phyloP scores from a whole-genome alignment of 805 yeast genomes.

The Metschnikowia matae region DNA sequence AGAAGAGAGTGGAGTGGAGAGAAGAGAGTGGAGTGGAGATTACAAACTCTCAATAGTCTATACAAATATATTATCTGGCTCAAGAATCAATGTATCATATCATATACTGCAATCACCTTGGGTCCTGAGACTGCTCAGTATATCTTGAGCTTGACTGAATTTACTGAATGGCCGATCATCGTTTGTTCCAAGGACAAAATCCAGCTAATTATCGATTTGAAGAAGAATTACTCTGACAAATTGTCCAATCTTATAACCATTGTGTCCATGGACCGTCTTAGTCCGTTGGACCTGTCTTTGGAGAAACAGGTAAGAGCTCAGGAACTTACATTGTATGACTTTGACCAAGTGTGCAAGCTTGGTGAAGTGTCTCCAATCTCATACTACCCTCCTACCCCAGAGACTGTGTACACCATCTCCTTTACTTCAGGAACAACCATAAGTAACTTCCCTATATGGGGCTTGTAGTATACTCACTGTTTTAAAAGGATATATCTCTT shows the following conservation, averaged over 20 bases:
- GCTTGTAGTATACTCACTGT: too few relatives aligned
- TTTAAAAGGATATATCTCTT: too few relatives aligned
- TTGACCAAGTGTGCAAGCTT: slow-evolving; percentile 28
- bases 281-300: slow-evolving; percentile 11
- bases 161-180: slow-evolving; percentile 14
- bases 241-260: slow-evolving; percentile 46
- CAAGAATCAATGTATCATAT: too few relatives aligned
- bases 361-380: slow-evolving; percentile 36
- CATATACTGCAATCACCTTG: too few relatives aligned
- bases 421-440: slow-evolving; percentile 59
- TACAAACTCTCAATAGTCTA: too few relatives aligned
- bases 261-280: slow-evolving; percentile 47
- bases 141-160: slow-evolving; percentile 31
- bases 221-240: slow-evolving; percentile 27
- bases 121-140: slow-evolving; percentile 32
- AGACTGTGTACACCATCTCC: slow-evolving; percentile 37
- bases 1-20: too few relatives aligned
- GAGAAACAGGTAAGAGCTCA: slow-evolving; percentile 12
- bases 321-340: slow-evolving; percentile 23
- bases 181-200: slow-evolving; percentile 49
- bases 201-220: slow-evolving; percentile 41
- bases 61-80: too few relatives aligned
- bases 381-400: slow-evolving; percentile 28
- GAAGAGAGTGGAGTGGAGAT: too few relatives aligned
- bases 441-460: too few relatives aligned